These are phyloP conservation scores for Stephania cephalantha DNA, from an alignment of 164 flowering plant species.

Conservation along the genomic window DNA sequence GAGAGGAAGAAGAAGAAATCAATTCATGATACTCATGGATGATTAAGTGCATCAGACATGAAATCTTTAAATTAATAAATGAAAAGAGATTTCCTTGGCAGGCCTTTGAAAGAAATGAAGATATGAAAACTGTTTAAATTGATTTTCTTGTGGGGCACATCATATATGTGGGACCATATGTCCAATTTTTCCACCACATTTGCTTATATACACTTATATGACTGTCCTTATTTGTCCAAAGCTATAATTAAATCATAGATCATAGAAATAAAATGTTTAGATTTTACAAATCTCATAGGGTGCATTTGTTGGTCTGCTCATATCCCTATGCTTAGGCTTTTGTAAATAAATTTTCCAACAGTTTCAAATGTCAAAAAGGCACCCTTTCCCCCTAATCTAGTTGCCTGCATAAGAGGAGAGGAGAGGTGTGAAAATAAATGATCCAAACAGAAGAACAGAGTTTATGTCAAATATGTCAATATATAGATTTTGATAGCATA, in stretches of 20 bases:
- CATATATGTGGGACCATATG: not conserved
- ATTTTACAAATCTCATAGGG: not conserved
- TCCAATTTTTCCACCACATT: not conserved
- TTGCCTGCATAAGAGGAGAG: not conserved
- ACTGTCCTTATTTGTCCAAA: not conserved
- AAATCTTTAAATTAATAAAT: too few species aligned
- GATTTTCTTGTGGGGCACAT: not conserved
- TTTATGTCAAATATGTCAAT: too few species aligned
- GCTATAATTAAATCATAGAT: not conserved
- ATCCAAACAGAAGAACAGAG: not conserved
- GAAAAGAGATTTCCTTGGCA: not conserved
- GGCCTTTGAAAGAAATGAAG: not conserved
- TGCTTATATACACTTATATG: not conserved
- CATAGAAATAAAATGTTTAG: not conserved
- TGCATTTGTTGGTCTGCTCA: constrained; percentile 1
- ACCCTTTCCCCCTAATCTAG: not conserved
- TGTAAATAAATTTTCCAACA: not conserved
- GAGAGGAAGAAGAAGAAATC: too few species aligned
- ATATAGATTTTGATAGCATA: not conserved
- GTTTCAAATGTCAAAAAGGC: not conserved
- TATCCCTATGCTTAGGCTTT: constrained; percentile 1
- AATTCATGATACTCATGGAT: too few species aligned
- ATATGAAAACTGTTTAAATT: not conserved
- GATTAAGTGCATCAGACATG: not conserved
- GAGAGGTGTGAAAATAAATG: too few species aligned